These are phyloP conservation scores for Rutstroemia sp. DNA, from an alignment of 2,329 filamentous ascomycete genomes.

Conservation along the genomic window DNA sequence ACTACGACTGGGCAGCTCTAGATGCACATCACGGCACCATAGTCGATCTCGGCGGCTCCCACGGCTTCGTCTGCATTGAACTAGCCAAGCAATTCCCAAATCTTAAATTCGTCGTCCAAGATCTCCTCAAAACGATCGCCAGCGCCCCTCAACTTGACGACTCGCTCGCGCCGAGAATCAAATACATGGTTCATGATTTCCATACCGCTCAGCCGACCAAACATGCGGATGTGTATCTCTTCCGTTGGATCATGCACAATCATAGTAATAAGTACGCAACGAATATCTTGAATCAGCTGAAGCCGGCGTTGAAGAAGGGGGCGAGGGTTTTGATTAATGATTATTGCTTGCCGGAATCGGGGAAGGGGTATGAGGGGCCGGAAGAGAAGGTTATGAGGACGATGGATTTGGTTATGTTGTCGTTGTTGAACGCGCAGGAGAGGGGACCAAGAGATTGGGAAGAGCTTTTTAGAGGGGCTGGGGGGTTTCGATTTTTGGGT, in stretches of 20 bases:
- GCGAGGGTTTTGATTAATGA: slow-evolving; percentile 32
- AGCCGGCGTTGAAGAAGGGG: slow-evolving; percentile 49
- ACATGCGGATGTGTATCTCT: slow-evolving; percentile 50
- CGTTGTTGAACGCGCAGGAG: slow-evolving; percentile 45
- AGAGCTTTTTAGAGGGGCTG: slow-evolving; percentile 38
- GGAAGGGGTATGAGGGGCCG: slow-evolving; percentile 33
- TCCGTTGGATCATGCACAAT: slow-evolving; percentile 56
- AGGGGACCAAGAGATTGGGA: slow-evolving; percentile 40
- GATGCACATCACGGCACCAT: slow-evolving; percentile 40
- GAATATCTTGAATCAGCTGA: slow-evolving; percentile 41
- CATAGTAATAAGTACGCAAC: slow-evolving; percentile 47
- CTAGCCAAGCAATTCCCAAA: slow-evolving; percentile 43
- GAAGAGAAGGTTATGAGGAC: slow-evolving; percentile 40
- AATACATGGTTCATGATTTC: slow-evolving; percentile 45
- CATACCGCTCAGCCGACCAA: slow-evolving; percentile 47
- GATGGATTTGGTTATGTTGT: slow-evolving; percentile 48
- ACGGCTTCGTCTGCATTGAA: slow-evolving; percentile 49
- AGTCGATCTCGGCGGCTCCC: slow-evolving; percentile 52
- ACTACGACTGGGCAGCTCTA: slow-evolving; percentile 45
- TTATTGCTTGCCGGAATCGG: slow-evolving; percentile 37
- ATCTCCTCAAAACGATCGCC: slow-evolving; percentile 40
- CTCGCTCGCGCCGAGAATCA: slow-evolving; percentile 34
- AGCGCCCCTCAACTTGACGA: slow-evolving; percentile 39
- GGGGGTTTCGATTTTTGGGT: slow-evolving; percentile 39
- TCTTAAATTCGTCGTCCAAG: slow-evolving; percentile 49